These are phyloP conservation scores for Dissophora ornata DNA, from an alignment of 192 early-diverging fungal genomes.

Conservation along the genomic window DNA sequence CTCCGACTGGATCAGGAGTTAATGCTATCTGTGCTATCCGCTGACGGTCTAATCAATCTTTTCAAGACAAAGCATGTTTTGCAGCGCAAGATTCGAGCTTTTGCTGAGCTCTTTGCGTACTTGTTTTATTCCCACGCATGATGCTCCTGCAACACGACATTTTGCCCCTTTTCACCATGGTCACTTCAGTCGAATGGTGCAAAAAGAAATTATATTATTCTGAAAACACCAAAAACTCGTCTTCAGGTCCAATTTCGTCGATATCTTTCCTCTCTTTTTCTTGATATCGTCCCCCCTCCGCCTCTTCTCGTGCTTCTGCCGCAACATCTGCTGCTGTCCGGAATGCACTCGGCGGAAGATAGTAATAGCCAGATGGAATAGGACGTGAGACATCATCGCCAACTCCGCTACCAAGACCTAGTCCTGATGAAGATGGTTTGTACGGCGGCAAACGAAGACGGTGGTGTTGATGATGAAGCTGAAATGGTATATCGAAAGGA, in stretches of 20 bases:
- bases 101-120: too few relatives aligned
- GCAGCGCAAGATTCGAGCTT: too few relatives aligned
- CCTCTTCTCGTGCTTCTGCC: slow-evolving; percentile 14
- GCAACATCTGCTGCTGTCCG: slow-evolving; percentile 13
- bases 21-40: too few relatives aligned
- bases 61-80: too few relatives aligned
- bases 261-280: slow-evolving; percentile 6
- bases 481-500: slow-evolving; percentile 2
- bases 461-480: neutral
- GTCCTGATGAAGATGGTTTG: neutral
- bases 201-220: too few relatives aligned
- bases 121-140: too few relatives aligned
- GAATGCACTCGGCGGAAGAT: slow-evolving; percentile 42
- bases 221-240: slow-evolving; percentile 24
- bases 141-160: too few relatives aligned
- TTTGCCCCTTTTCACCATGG: too few relatives aligned
- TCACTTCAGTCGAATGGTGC: too few relatives aligned
- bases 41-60: too few relatives aligned
- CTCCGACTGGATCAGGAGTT: too few relatives aligned
- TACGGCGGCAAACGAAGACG: neutral
- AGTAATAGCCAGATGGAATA: slow-evolving; percentile 24
- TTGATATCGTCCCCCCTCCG: neutral
- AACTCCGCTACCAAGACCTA: neutral
- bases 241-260: too few relatives aligned
- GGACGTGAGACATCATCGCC: neutral